Conservation (phyloP, 148 eudicot species). For the Fagopyrum homotropicum region DNA sequence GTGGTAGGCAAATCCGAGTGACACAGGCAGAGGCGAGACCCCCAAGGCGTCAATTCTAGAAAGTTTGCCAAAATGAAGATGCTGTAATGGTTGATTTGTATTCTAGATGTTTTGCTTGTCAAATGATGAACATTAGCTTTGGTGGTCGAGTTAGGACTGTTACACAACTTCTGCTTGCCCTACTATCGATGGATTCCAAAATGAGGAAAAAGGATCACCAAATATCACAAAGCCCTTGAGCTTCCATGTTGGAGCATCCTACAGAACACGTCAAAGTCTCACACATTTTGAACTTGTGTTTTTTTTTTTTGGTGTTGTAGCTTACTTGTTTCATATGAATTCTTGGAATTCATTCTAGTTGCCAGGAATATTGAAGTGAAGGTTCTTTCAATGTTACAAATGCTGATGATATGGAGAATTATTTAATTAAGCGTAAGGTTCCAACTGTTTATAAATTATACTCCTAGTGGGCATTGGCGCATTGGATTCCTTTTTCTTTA, state of each 20-base stretch:
- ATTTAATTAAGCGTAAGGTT: background rate
- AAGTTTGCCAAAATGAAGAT: background rate
- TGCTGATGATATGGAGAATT: background rate
- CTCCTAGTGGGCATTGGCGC: too few relatives aligned
- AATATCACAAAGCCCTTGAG: background rate
- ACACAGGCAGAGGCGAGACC: conserved; percentile 67
- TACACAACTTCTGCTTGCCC: background rate
- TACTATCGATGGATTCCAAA: background rate
- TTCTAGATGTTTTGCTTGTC: background rate
- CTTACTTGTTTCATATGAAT: background rate
- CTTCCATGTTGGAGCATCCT: background rate
- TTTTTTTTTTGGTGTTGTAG: background rate
- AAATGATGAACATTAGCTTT: background rate
- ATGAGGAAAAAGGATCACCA: background rate
- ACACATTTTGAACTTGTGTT: background rate
- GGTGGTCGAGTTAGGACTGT: conserved; percentile 1
- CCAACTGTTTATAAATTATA: background rate
- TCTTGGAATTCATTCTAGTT: background rate
- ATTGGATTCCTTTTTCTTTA: too few relatives aligned
- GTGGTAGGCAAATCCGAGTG: conserved; percentile 79
- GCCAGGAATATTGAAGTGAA: background rate
- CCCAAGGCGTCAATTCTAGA: conserved; percentile 52
- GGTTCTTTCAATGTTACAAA: background rate
- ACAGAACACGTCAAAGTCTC: too few relatives aligned
- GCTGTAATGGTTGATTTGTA: background rate